Evolutionary conservation across 768 basidiomycete genomes (phyloP).

Genomic region (Chiua virens): DNA sequence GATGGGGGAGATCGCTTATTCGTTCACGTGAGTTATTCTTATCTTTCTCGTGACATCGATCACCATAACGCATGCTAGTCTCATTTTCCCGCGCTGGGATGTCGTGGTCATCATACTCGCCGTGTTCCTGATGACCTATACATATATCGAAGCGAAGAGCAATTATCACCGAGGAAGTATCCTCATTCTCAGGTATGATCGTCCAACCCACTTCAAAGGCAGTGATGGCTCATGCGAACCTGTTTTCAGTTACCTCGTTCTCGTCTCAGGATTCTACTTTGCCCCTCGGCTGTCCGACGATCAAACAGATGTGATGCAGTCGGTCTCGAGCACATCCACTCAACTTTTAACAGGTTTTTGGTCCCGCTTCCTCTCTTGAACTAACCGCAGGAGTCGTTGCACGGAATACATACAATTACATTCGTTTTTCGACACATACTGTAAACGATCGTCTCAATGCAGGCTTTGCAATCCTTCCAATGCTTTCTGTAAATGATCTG

Average conservation of each 20-base stretch:
- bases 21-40: conserved; percentile 78
- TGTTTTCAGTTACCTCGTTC: conserved; percentile 77
- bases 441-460: conserved; percentile 40
- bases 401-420: conserved; percentile 17
- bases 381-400: conserved; percentile 1
- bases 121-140: conserved; percentile 97
- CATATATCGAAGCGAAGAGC: conserved; percentile 97
- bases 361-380: conserved; percentile 10
- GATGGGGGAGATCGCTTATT: conserved; percentile 84
- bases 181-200: conserved; percentile 78
- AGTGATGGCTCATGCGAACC: not conserved
- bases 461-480: conserved; percentile 54
- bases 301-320: conserved; percentile 11
- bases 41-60: not conserved
- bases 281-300: conserved; percentile 52
- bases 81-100: conserved; percentile 99
- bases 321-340: not conserved
- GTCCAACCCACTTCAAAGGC: not conserved
- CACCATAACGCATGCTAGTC: conserved; percentile 43
- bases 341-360: conserved; percentile 12
- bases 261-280: conserved; percentile 89
- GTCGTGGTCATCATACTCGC: conserved; percentile 92
- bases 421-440: conserved; percentile 12
- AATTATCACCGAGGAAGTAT: conserved; percentile 98
- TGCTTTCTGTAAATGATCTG: conserved; percentile 36